phyloP scores from a whole-genome alignment of 495 filamentous ascomycete species.

The Bombardia bombarda region DNA sequence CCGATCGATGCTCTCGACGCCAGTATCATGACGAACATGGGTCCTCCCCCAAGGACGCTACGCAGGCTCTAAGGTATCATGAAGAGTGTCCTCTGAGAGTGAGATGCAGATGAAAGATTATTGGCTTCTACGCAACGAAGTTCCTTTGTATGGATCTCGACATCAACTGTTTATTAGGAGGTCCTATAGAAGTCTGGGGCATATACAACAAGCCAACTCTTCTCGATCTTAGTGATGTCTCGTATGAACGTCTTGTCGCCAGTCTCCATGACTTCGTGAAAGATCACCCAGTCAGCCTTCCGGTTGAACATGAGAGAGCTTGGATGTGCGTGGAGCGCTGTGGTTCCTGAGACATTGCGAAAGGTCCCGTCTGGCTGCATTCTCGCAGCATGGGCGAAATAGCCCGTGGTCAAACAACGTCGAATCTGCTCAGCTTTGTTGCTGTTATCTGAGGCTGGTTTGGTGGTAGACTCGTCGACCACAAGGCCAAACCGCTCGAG shows the following conservation, averaged over 20 bases:
- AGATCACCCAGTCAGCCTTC: constrained; percentile 96
- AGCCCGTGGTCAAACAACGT: constrained; percentile 82
- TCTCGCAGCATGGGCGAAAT: constrained; percentile 89
- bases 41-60: no score
- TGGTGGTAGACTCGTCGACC: constrained; percentile 48
- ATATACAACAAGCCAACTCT: constrained; percentile 84
- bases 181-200: constrained; percentile 76
- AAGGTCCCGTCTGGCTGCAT: constrained; percentile 96
- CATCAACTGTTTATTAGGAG: no score
- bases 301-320: constrained; percentile 95
- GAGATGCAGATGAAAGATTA: no score
- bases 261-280: constrained; percentile 91
- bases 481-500: constrained; percentile 77
- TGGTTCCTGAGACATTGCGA: constrained; percentile 65
- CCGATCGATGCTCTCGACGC: no score
- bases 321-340: constrained; percentile 77
- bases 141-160: no score
- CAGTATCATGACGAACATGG: no score
- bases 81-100: no score
- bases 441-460: constrained; percentile 4
- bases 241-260: constrained; percentile 84
- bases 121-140: no score
- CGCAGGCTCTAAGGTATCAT: no score
- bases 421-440: constrained; percentile 64
- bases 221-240: constrained; percentile 88